Percentiles rank a stretch among this genome's conserved stretches.
Evolutionary conservation across 352 stramenopile species (phyloP).

Genomic region (Lagenidium giganteum): DNA sequence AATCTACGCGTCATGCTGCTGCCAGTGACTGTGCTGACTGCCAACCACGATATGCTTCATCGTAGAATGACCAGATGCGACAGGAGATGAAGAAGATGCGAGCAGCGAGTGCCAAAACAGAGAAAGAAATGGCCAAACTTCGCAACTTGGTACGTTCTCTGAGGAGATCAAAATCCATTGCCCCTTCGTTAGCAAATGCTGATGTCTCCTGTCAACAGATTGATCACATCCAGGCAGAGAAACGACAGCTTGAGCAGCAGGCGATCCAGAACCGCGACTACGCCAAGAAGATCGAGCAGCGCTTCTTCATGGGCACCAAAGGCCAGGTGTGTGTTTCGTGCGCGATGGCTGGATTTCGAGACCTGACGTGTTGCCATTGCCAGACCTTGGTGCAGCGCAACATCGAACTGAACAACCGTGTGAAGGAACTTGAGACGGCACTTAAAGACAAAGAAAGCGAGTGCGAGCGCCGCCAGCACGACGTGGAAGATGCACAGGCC

Average conservation of each 20-base stretch:
- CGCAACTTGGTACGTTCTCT: slow-evolving; percentile 33
- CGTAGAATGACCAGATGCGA: slow-evolving; percentile 51
- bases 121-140: slow-evolving; percentile 60
- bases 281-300: slow-evolving; percentile 81
- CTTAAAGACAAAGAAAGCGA: slow-evolving; percentile 20
- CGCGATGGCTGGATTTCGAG: background rate
- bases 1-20: background rate
- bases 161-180: background rate
- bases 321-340: slow-evolving; percentile 21
- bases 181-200: background rate
- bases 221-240: slow-evolving; percentile 67
- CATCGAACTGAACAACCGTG: slow-evolving; percentile 34
- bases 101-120: slow-evolving; percentile 29
- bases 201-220: slow-evolving; percentile 24
- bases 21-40: background rate
- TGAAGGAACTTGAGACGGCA: slow-evolving; percentile 36
- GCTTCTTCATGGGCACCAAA: slow-evolving; percentile 74
- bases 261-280: slow-evolving; percentile 82
- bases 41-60: background rate
- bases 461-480: slow-evolving; percentile 17
- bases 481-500: slow-evolving; percentile 32
- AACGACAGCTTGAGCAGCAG: slow-evolving; percentile 72
- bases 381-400: slow-evolving; percentile 65
- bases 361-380: background rate
- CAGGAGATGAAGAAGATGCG: slow-evolving; percentile 41